Percentiles rank a stretch among this genome's conserved stretches.
Conservation (phyloP, 495 filamentous ascomycete species). For the Penicillium parvum region DNA sequence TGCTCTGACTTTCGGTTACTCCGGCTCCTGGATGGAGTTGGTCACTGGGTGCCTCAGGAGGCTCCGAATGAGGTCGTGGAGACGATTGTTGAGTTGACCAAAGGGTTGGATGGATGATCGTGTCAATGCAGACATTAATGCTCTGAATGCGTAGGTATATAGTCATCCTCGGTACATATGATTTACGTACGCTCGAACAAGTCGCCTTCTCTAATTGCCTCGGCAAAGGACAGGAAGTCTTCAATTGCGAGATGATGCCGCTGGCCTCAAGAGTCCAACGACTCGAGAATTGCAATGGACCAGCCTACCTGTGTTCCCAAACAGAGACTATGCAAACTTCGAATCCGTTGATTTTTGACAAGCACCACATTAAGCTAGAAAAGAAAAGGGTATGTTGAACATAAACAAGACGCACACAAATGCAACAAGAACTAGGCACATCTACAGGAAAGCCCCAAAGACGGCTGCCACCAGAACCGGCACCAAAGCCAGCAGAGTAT, state of each 20-base stretch:
- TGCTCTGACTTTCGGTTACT: slow-evolving; percentile 49
- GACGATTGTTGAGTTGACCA: slow-evolving; percentile 43
- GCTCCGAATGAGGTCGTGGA: slow-evolving; percentile 50
- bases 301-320: neutral
- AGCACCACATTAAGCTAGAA: neutral
- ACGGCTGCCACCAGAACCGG: slow-evolving; percentile 22
- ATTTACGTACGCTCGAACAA: too few relatives aligned
- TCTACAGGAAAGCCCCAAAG: slow-evolving; percentile 28
- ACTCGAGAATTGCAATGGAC: too few relatives aligned
- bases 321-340: neutral
- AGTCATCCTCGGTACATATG: too few relatives aligned
- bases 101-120: slow-evolving; percentile 4
- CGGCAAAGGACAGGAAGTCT: too few relatives aligned
- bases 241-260: too few relatives aligned
- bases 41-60: slow-evolving; percentile 68
- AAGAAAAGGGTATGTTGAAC: slow-evolving; percentile 22
- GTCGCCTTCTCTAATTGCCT: too few relatives aligned
- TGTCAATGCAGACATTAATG: neutral
- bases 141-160: neutral
- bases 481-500: slow-evolving; percentile 13
- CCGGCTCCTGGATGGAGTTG: slow-evolving; percentile 52
- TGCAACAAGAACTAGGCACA: slow-evolving; percentile 10
- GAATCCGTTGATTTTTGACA: neutral
- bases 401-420: slow-evolving; percentile 15
- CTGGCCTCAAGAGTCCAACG: too few relatives aligned